These are phyloP conservation scores for Pluteus cervinus DNA, from an alignment of 768 basidiomycete species.

Conservation along the genomic window DNA sequence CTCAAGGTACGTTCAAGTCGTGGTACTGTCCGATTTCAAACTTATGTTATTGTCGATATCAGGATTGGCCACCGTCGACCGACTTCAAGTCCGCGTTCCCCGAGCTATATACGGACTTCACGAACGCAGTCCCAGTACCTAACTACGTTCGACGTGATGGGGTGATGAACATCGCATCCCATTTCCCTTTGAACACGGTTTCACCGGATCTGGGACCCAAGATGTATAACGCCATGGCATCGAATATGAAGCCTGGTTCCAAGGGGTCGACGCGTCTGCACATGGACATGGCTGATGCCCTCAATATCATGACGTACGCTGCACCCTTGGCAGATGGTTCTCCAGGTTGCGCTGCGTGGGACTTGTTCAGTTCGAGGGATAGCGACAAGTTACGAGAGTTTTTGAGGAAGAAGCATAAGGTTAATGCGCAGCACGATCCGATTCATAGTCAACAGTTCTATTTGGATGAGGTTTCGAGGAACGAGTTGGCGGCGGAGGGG, in stretches of 20 bases:
- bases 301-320: constrained; percentile 87
- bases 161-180: constrained; percentile 80
- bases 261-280: constrained; percentile 86
- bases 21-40: constrained; percentile 1
- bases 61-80: constrained; percentile 91
- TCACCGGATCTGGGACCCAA: constrained; percentile 87
- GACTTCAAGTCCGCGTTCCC: constrained; percentile 86
- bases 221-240: constrained; percentile 90
- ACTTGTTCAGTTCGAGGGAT: constrained; percentile 80
- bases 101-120: constrained; percentile 82
- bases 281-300: constrained; percentile 92
- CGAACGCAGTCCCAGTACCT: constrained; percentile 76
- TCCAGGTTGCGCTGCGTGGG: constrained; percentile 86
- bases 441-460: constrained; percentile 91
- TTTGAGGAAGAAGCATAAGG: constrained; percentile 55
- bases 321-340: constrained; percentile 48
- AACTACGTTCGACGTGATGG: constrained; percentile 91
- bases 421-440: constrained; percentile 49
- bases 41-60: not conserved
- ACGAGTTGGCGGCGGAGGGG: constrained; percentile 60
- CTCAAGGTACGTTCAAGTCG: constrained; percentile 49
- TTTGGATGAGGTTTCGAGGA: constrained; percentile 62
- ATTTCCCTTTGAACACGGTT: constrained; percentile 76
- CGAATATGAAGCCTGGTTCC: constrained; percentile 56
- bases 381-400: constrained; percentile 73